Percentiles rank a stretch among this genome's conserved stretches.
phyloP scores from a whole-genome alignment of 2,329 filamentous ascomycete genomes.

The Nigrospora sphaerica region DNA sequence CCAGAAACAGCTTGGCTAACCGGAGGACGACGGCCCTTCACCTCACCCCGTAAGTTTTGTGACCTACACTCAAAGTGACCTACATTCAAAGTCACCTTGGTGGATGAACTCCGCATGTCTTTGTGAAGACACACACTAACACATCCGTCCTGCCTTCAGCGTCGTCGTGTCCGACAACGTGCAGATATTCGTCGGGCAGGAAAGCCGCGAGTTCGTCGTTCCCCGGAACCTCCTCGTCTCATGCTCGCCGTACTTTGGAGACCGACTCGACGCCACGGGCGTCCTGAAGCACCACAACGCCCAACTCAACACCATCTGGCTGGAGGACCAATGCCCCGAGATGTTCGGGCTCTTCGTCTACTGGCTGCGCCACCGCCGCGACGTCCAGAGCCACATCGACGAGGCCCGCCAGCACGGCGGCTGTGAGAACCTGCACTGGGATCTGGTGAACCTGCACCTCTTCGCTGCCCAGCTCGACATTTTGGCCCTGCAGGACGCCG shows the following conservation, averaged over 20 bases:
- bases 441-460: slow-evolving; percentile 48
- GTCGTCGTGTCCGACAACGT: slow-evolving; percentile 15
- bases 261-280: slow-evolving; percentile 13
- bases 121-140: neutral
- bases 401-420: slow-evolving; percentile 12
- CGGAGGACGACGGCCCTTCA: too few species aligned
- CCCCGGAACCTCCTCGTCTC: slow-evolving; percentile 18
- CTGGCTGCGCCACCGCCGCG: slow-evolving; percentile 19
- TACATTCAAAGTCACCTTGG: too few species aligned
- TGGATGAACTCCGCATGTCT: too few species aligned
- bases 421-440: slow-evolving; percentile 43
- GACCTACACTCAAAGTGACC: too few species aligned
- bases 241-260: slow-evolving; percentile 20
- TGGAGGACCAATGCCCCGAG: slow-evolving; percentile 22
- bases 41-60: too few species aligned
- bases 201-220: slow-evolving; percentile 19
- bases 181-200: slow-evolving; percentile 21
- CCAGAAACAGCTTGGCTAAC: too few species aligned
- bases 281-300: slow-evolving; percentile 14
- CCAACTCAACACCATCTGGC: slow-evolving; percentile 14
- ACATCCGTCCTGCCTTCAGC: slow-evolving; percentile 3
- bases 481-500: slow-evolving; percentile 43
- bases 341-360: slow-evolving; percentile 26
- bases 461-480: slow-evolving; percentile 43
- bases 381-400: slow-evolving; percentile 18